phyloP scores from a whole-genome alignment of 192 early-diverging fungal species.

The Blastocladiella britannica region DNA sequence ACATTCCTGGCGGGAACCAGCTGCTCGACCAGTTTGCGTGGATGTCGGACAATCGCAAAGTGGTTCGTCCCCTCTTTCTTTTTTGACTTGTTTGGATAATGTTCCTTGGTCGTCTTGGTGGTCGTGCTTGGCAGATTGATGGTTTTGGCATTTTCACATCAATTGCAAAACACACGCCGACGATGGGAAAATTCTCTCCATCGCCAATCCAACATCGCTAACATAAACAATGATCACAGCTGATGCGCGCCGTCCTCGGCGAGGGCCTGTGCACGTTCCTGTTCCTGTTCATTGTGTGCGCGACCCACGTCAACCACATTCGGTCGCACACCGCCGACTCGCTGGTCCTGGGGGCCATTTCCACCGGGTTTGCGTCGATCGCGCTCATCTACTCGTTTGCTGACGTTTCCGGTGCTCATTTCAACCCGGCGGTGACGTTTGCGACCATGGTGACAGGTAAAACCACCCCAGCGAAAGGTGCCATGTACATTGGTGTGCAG shows the following conservation, averaged over 20 bases:
- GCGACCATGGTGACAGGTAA: slow-evolving; percentile 35
- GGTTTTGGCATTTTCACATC: too few relatives aligned
- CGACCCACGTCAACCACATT: slow-evolving; percentile 29
- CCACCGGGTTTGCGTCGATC: slow-evolving; percentile 24
- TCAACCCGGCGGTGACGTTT: slow-evolving; percentile 43
- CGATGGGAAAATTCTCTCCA: not conserved
- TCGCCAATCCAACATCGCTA: too few relatives aligned
- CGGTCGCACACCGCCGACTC: slow-evolving; percentile 22
- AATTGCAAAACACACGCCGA: not conserved
- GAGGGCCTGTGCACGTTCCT: slow-evolving; percentile 37
- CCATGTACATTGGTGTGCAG: slow-evolving; percentile 22
- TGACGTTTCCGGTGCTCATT: slow-evolving; percentile 41
- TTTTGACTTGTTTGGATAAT: too few relatives aligned
- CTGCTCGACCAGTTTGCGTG: not conserved
- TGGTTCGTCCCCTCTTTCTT: not conserved
- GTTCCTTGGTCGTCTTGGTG: too few relatives aligned
- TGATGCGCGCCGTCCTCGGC: slow-evolving; percentile 30
- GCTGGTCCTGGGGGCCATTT: slow-evolving; percentile 23
- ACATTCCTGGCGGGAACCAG: too few relatives aligned
- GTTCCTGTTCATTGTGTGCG: slow-evolving; percentile 34
- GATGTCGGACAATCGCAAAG: not conserved
- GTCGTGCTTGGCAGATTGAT: too few relatives aligned
- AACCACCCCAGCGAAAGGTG: slow-evolving; percentile 28
- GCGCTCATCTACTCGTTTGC: slow-evolving; percentile 43
- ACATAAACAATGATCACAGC: slow-evolving; percentile 9